A percentile compares a stretch with the other conserved stretches of the same genome.
phyloP scores from a whole-genome alignment of 768 basidiomycete species.

The Macrolepiota albuminosa region DNA sequence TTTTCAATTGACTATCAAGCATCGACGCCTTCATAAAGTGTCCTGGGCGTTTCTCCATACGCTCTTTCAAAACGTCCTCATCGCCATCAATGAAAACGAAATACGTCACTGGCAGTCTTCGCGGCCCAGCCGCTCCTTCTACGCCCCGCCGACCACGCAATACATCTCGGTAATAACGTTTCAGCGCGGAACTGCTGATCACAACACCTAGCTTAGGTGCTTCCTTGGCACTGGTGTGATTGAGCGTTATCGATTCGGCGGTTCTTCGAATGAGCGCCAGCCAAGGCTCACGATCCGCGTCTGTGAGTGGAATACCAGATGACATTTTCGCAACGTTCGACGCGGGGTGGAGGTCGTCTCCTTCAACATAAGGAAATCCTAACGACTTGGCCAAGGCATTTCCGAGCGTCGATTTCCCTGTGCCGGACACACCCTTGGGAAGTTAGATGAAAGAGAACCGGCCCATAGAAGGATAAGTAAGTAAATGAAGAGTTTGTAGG shows the following conservation, averaged over 20 bases:
- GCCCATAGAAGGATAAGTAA: background rate
- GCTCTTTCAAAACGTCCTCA: constrained; percentile 47
- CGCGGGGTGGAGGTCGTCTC: constrained; percentile 80
- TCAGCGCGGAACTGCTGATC: constrained; percentile 84
- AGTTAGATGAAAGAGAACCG: background rate
- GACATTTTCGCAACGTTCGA: constrained; percentile 89
- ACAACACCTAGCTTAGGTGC: constrained; percentile 50
- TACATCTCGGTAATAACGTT: constrained; percentile 74
- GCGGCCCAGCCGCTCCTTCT: background rate
- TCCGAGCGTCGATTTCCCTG: constrained; percentile 72
- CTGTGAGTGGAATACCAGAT: constrained; percentile 66
- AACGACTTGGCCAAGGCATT: constrained; percentile 54
- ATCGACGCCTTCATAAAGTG: constrained; percentile 85
- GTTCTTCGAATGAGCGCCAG: constrained; percentile 64
- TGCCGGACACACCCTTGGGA: constrained; percentile 65
- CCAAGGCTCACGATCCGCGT: constrained; percentile 86
- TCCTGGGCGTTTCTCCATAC: constrained; percentile 59
- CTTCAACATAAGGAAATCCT: constrained; percentile 79
- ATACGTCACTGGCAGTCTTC: constrained; percentile 46
- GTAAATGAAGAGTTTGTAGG: background rate
- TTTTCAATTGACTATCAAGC: constrained; percentile 73
- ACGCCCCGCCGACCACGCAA: constrained; percentile 49
- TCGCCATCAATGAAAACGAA: constrained; percentile 79
- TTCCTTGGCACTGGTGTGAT: background rate
- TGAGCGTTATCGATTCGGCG: constrained; percentile 40